Conservation (phyloP, 1,284 basidiomycete genomes). For the Afroboletus lepidellus region DNA sequence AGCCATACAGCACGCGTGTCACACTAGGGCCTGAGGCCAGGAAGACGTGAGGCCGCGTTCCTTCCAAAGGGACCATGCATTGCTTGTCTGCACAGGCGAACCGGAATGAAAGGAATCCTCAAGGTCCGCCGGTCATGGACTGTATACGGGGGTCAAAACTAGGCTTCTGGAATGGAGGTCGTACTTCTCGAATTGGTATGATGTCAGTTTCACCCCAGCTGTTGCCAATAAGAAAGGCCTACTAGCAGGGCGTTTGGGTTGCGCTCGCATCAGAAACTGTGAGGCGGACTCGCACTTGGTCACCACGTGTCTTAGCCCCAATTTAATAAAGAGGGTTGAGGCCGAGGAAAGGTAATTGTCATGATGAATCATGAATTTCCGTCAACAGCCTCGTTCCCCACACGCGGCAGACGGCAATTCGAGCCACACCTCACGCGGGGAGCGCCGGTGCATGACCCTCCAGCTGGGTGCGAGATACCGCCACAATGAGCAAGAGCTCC, state of each 20-base stretch:
- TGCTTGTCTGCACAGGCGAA: slow-evolving; percentile 30
- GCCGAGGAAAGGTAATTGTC: slow-evolving; percentile 26
- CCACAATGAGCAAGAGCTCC: not conserved
- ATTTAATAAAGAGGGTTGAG: slow-evolving; percentile 21
- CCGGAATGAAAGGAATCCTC: slow-evolving; percentile 27
- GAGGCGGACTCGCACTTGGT: slow-evolving; percentile 6
- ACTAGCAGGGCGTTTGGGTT: not conserved
- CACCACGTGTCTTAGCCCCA: slow-evolving; percentile 17
- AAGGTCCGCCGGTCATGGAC: slow-evolving; percentile 19
- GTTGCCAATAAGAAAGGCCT: slow-evolving; percentile 8
- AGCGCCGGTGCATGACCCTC: slow-evolving; percentile 2
- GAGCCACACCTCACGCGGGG: slow-evolving; percentile 17
- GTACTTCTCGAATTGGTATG: slow-evolving; percentile 1
- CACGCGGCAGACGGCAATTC: slow-evolving; percentile 22
- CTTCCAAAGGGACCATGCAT: slow-evolving; percentile 29
- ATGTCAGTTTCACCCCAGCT: slow-evolving; percentile 1
- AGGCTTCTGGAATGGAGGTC: slow-evolving; percentile 18
- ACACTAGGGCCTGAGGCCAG: slow-evolving; percentile 29
- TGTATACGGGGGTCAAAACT: slow-evolving; percentile 2
- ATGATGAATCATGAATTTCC: slow-evolving; percentile 26
- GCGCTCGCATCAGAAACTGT: slow-evolving; percentile 9
- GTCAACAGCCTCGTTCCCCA: slow-evolving; percentile 31
- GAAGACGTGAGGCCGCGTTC: slow-evolving; percentile 34
- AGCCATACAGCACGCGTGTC: slow-evolving; percentile 22
- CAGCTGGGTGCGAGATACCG: not conserved